Base-by-base conservation (phyloP, 495 filamentous ascomycete genomes). In the Hypoxylon crocopeplum region DNA sequence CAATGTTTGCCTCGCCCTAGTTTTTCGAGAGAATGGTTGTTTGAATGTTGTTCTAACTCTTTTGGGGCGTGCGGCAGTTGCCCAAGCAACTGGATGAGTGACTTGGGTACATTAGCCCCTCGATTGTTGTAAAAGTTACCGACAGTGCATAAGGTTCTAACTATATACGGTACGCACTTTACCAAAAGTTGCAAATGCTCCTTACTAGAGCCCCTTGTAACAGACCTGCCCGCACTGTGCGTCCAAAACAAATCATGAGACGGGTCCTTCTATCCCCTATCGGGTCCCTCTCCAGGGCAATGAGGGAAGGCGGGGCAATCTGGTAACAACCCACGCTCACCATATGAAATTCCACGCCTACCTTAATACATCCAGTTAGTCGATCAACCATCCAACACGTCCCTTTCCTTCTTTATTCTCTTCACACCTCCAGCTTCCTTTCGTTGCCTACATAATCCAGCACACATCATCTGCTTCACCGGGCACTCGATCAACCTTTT, bases 301-400 rank as follows among this genome's bases (percentile, higher is more conserved):
- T 59, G 34, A 40, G 32, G 48, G 61, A 57, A 68, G 61, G 68
- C 68, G 68, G 68, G 68, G 68, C 68, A 68, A 62, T 68, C 50
- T 56, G 40, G 45, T 59, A 60, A 36, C 44, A 53, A 60, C 67
- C 60, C 68, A 60, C 48, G 50, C 64, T 53, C 37, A 52, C 41
- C 53, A 67, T 59, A 67, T 65, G 68, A 70, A 68, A 66, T 70
- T 70, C 64, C 64, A 68, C 55, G 48, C 16, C 3, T 34, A 8
- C 32, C 32, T 27, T 48, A 62, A 29, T 10, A 29, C 10, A 2
- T 62, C 46, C 24, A 66, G 24, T 59, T 57, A 59, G 56, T 67
- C 44, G 42, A 59, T 69, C 60, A 51, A 63, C 49, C 49, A 59
- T 48, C 61, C 53, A 70, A 62, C 39, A 21, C 38, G 49, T 55